Evolutionary conservation across 805 yeast species (phyloP).

Genomic region (Isabelozyma heimii): DNA sequence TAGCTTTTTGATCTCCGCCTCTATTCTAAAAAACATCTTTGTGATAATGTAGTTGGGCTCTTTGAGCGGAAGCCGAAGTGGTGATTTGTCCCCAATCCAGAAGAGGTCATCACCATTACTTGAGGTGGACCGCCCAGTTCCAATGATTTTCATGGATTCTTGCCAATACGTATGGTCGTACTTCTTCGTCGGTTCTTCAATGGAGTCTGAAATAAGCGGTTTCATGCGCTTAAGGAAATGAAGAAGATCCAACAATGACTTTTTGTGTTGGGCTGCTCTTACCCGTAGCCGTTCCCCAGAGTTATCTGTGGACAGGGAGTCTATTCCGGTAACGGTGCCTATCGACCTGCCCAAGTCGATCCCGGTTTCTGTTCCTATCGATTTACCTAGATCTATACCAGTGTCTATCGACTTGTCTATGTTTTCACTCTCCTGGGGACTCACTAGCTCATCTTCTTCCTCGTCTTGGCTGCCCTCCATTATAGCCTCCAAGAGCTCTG

Average conservation of each 20-base stretch:
- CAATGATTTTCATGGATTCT: slow-evolving; percentile 19
- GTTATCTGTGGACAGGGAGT: too few species aligned
- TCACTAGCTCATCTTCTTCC: too few species aligned
- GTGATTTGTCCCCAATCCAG: slow-evolving; percentile 70
- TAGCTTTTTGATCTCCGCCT: slow-evolving; percentile 15
- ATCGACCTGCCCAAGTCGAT: too few species aligned
- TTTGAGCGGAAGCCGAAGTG: slow-evolving; percentile 64
- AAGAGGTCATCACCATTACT: slow-evolving; percentile 20
- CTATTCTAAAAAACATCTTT: slow-evolving; percentile 25
- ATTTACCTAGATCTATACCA: too few species aligned
- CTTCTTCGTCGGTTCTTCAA: slow-evolving; percentile 38
- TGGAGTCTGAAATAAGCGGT: slow-evolving; percentile 29
- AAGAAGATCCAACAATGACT: slow-evolving; percentile 17
- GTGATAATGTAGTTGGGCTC: slow-evolving; percentile 63
- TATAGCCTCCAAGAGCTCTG: neutral
- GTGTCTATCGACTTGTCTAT: slow-evolving; percentile 2
- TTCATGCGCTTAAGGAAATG: slow-evolving; percentile 27
- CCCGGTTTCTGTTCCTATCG: too few species aligned
- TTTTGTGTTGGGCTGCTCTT: slow-evolving; percentile 3
- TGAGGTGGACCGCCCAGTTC: neutral
- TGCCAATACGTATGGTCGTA: slow-evolving; percentile 57
- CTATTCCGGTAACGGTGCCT: too few species aligned
- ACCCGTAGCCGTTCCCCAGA: too few species aligned
- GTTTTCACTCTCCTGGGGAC: too few species aligned
- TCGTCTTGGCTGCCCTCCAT: neutral